phyloP scores from a whole-genome alignment of 352 stramenopile genomes.

The Thraustotheca clavata region DNA sequence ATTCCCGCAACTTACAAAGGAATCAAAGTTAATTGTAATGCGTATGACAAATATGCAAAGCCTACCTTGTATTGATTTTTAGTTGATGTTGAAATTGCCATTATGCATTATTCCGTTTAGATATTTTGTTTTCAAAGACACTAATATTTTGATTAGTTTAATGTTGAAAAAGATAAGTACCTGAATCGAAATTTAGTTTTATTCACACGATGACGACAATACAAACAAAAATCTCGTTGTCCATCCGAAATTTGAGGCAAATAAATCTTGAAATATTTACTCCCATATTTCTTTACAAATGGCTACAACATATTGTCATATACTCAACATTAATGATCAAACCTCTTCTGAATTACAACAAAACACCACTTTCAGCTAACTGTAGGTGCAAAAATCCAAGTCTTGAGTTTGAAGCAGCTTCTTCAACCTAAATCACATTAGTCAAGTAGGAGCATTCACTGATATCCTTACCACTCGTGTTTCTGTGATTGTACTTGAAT shows the following conservation, averaged over 20 bases:
- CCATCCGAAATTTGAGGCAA: conserved; percentile 56
- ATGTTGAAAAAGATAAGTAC: conserved; percentile 11
- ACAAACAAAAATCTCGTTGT: conserved; percentile 72
- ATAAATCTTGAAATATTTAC: conserved; percentile 68
- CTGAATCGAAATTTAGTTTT: conserved; percentile 79
- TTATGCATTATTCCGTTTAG: conserved; percentile 49
- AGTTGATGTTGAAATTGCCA: conserved; percentile 40
- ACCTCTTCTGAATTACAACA: conserved; percentile 37
- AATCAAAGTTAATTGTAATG: too few relatives aligned
- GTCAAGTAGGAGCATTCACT: conserved; percentile 7
- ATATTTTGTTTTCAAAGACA: conserved; percentile 46
- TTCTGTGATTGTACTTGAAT: too few relatives aligned
- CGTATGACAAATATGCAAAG: too few relatives aligned
- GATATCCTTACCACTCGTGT: too few relatives aligned
- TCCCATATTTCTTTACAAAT: conserved; percentile 46
- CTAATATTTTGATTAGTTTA: conserved; percentile 19
- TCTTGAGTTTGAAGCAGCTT: too few relatives aligned
- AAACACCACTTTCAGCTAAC: conserved; percentile 36
- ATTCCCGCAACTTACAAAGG: too few relatives aligned
- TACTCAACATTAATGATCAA: background rate
- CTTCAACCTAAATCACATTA: background rate
- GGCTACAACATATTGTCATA: conserved; percentile 8
- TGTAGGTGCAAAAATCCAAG: conserved; percentile 65
- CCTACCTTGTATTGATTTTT: conserved; percentile 42
- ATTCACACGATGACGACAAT: conserved; percentile 52